Base-by-base conservation (phyloP, 2,329 filamentous ascomycete species). In the Cordyceps pruinosa region DNA sequence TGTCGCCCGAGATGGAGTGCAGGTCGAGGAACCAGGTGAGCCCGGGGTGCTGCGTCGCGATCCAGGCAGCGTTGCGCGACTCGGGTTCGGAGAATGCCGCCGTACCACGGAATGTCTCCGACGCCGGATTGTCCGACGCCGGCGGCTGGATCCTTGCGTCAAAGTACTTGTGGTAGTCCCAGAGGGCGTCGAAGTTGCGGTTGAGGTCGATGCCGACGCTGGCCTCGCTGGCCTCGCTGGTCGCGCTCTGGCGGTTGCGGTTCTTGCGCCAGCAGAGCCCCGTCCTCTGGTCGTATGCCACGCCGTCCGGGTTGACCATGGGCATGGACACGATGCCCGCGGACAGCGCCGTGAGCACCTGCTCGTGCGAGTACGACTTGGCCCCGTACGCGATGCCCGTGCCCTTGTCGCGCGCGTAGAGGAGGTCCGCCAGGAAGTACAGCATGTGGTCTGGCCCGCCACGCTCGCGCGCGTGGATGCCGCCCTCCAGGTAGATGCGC, bases 21-120 rank as follows among this genome's bases (percentile, higher is more conserved):
- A 84, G 72, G 61, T 85, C 82, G 59, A 83, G 69, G 65, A 81
- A 82, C 80, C 80, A 84, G 28, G 76, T 72, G 46, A 84, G 68
- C 45, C 75, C 74, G 48, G 70, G 66, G 66, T 77, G 79, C 28
- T 73, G 70, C 61, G 79, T 73, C 64, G 83, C 70, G 8, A 81
- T 66, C 69, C 77, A 82, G 58, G 75, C 77, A 58, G 82, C 73
- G 64, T 76, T 80, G 66, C 77, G 71, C 2, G 80, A 78, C 69
- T 85, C 82, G 0, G 81, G 70, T 69, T 85, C 81, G 0, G 81
- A 84, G 52, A 76, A 75, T 2, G 81, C 71, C 12, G 66, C 69
- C 1, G 73, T 74, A 41, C 81, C 82, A 61, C 78, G 76, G 66
- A 75, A 84, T 17, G 74, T 72, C 63, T 80, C 73, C 5, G 72